These are phyloP conservation scores for Passiflora organensis DNA, from an alignment of 345 rosid genomes.

Conservation along the genomic window DNA sequence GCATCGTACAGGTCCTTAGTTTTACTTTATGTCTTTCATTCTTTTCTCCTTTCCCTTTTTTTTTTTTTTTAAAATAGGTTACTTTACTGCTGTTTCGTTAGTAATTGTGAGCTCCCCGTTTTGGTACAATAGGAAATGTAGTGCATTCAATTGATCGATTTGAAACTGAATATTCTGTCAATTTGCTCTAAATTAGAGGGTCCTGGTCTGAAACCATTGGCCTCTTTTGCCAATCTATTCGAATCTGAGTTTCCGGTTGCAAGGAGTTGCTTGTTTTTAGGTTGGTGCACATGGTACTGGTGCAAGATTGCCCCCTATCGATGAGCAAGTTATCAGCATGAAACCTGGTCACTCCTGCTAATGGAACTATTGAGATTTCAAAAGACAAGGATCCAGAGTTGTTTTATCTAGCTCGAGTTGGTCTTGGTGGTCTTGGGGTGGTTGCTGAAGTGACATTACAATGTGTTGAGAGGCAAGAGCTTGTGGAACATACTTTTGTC, in stretches of 20 bases:
- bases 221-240: neutral
- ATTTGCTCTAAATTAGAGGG: no score
- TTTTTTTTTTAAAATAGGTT: neutral
- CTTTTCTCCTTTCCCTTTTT: neutral
- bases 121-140: no score
- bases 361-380: conserved; percentile 83
- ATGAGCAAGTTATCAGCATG: conserved; percentile 89
- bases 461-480: conserved; percentile 90
- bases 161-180: no score
- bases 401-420: conserved; percentile 85
- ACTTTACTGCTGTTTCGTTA: no score
- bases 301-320: conserved; percentile 90
- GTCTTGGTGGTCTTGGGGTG: conserved; percentile 95
- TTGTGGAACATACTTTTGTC: conserved; percentile 79
- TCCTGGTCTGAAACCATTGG: no score
- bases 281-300: conserved; percentile 99
- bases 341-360: conserved; percentile 89
- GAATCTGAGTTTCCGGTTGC: conserved; percentile 1
- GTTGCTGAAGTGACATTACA: conserved; percentile 95
- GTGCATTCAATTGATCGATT: no score
- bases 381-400: conserved; percentile 83
- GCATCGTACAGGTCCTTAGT: conserved; percentile 72
- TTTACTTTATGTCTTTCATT: neutral
- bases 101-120: no score
- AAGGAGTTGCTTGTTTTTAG: conserved; percentile 27